Evolutionary conservation across 345 rosid species (phyloP), one percentile per base, ranked within the genome.

Genomic region (Eucalyptus globulus): DNA sequence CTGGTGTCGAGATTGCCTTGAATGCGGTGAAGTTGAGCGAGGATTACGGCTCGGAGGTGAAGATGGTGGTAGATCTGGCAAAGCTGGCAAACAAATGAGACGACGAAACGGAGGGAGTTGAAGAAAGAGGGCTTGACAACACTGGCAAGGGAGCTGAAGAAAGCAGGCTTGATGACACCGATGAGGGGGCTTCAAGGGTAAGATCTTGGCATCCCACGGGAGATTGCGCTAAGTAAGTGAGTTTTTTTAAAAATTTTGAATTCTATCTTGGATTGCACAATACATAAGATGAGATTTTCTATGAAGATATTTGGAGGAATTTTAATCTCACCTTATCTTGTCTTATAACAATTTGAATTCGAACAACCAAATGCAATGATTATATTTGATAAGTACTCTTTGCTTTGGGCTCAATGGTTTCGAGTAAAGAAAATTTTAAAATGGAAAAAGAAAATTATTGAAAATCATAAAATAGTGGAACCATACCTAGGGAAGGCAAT

Each of bases 301-400:
- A 67, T 16, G 0, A 14, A 29, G 10, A 29, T 60, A 29, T 65
- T 29, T 13, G 17, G 11, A 67, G 80, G 31, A n/a, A 67, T 31
- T 67, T 9, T n/a, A 67, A 67, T n/a, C 19, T 15, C 0, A 14
- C 2, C 40, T 67, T 67, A 31, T 67, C 11, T 31, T 31, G 11
- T 67, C 6, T 67, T 67, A 8, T 31, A 15, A 0, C 11, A 31
- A 31, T 65, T 8, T 29, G 17, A 65, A 65, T 65, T 15, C 4
- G 3, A 15, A 31, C 21, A 5, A 8, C 22, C 11, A 4, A 67
- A 67, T 0, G 2, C 12, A 3, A 9, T 9, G 22, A 67, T 31
- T 14, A 9, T 16, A 34, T 31, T 67, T 67, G 21, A 37, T 65
- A 65, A n/a, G 15, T 16, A n/a, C 17, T n/a, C 5, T 65, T 65